Evolutionary conservation across 2,329 filamentous ascomycete species (phyloP).

Genomic region (Alternaria rosae): DNA sequence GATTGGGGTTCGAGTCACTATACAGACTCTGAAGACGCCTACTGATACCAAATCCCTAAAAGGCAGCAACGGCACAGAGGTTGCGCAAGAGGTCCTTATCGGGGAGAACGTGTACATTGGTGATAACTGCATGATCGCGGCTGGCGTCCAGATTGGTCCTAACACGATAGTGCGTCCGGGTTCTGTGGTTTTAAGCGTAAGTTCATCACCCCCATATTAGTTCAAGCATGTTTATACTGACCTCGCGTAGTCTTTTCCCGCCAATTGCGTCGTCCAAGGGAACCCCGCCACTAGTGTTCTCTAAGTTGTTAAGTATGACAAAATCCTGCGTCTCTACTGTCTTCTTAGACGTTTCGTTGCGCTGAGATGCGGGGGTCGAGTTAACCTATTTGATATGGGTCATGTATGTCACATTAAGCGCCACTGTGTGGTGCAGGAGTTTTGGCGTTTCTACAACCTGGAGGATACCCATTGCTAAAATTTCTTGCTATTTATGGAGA

Average conservation of each 20-base stretch:
- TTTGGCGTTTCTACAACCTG: constrained; percentile 17
- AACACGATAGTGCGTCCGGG: constrained; percentile 63
- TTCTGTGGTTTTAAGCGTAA: constrained; percentile 63
- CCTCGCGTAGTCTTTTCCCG: constrained; percentile 53
- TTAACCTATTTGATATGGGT: constrained; percentile 1
- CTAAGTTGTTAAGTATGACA: constrained; percentile 22
- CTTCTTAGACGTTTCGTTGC: neutral
- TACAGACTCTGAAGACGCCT: constrained; percentile 77
- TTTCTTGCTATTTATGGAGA: constrained; percentile 6
- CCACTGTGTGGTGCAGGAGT: constrained; percentile 21
- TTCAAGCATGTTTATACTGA: constrained; percentile 19
- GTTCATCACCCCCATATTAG: constrained; percentile 26
- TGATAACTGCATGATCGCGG: constrained; percentile 66
- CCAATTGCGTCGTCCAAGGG: constrained; percentile 56
- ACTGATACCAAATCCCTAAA: constrained; percentile 76
- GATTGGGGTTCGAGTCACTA: constrained; percentile 81
- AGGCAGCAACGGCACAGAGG: constrained; percentile 74
- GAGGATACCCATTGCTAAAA: constrained; percentile 27
- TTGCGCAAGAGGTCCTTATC: constrained; percentile 76
- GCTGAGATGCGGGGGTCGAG: neutral
- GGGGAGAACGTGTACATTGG: constrained; percentile 75
- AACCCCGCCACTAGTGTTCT: constrained; percentile 53
- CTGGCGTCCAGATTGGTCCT: constrained; percentile 62
- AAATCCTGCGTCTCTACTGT: neutral
- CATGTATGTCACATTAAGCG: constrained; percentile 12